Evolutionary conservation across 257 asterid species (phyloP).

Genomic region (Forsythia viridissima): DNA sequence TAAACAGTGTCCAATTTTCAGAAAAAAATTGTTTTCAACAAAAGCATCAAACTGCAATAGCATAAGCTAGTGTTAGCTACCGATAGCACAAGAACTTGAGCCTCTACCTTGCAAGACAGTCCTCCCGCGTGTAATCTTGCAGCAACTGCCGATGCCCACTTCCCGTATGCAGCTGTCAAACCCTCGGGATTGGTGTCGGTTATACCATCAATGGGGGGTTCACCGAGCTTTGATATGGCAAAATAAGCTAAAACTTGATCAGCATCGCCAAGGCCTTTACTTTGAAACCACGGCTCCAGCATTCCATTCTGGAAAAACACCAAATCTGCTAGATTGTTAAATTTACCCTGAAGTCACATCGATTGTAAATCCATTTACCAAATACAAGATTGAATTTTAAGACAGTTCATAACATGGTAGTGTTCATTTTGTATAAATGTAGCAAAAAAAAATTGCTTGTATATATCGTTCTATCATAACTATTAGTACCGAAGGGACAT

Average conservation of each 20-base stretch:
- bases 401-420: neutral
- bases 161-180: slow-evolving; percentile 88
- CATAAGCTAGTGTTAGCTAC: too few species aligned
- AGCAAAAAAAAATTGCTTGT: neutral
- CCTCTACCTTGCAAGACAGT: slow-evolving; percentile 85
- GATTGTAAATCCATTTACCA: neutral
- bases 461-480: neutral
- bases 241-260: slow-evolving; percentile 95
- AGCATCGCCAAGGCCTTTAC: slow-evolving; percentile 79
- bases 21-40: too few species aligned
- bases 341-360: slow-evolving; percentile 34
- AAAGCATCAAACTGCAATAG: too few species aligned
- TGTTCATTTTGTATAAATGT: neutral
- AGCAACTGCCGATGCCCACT: slow-evolving; percentile 93
- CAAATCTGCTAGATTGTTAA: slow-evolving; percentile 89
- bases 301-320: slow-evolving; percentile 99
- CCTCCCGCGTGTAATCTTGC: slow-evolving; percentile 78
- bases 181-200: slow-evolving; percentile 98
- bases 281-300: slow-evolving; percentile 97
- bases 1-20: too few species aligned
- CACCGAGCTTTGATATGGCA: slow-evolving; percentile 93
- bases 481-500: neutral
- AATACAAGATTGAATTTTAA: neutral
- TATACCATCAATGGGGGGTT: slow-evolving; percentile 86
- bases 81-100: too few species aligned